A percentile compares a stretch with the other conserved stretches of the same genome.
These are phyloP conservation scores for Geum urbanum DNA, from an alignment of 306 rosid genomes.

Conservation along the genomic window DNA sequence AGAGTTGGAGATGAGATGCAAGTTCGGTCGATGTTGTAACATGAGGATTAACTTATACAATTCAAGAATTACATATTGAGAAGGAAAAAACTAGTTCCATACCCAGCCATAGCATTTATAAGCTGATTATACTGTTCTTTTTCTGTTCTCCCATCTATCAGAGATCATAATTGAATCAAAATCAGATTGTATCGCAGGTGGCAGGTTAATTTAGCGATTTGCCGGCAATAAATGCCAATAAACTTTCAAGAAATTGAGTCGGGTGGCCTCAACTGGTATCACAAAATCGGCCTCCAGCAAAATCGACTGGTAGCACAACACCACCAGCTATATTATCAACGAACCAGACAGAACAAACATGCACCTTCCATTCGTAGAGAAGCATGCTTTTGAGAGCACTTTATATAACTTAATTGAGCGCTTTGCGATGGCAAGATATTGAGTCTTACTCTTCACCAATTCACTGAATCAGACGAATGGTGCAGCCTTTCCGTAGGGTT, in stretches of 20 bases:
- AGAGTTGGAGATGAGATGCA: background rate
- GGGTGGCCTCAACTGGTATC: background rate
- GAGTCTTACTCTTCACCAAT: background rate
- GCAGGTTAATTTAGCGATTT: background rate
- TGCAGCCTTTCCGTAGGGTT: background rate
- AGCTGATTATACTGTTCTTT: background rate
- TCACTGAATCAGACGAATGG: background rate
- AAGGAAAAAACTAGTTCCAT: background rate
- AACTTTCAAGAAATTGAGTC: background rate
- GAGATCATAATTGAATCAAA: background rate
- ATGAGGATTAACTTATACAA: background rate
- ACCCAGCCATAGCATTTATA: background rate
- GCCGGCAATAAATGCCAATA: background rate
- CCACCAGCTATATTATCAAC: background rate
- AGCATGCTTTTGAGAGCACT: background rate
- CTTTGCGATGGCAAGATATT: background rate
- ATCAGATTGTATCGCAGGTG: background rate
- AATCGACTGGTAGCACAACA: background rate
- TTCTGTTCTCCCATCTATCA: background rate
- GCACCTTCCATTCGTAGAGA: background rate
- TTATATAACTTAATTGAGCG: background rate
- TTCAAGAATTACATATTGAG: background rate
- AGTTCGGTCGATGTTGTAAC: background rate
- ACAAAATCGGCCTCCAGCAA: background rate
- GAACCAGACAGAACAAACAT: background rate